Percentiles rank a stretch among this genome's conserved stretches.
phyloP scores from a whole-genome alignment of 1,284 basidiomycete genomes.

The Ganoderma lucidum region DNA sequence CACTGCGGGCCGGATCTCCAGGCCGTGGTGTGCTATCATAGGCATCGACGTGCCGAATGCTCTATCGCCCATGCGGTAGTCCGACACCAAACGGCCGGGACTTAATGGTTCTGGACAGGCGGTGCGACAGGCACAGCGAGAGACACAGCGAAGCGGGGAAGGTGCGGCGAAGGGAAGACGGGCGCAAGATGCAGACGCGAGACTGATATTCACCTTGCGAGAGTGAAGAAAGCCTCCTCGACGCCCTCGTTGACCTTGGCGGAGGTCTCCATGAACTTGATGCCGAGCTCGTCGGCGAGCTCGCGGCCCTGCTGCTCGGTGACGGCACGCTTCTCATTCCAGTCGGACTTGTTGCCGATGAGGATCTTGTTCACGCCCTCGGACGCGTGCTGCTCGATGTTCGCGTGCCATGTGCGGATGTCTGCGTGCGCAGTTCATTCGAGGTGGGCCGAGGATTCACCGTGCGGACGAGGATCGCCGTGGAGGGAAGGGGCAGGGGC shows the following conservation, averaged over 20 bases:
- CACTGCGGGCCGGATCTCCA: background rate
- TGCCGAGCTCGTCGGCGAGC: slow-evolving; percentile 88
- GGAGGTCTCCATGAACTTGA: slow-evolving; percentile 98
- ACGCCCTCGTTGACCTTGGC: slow-evolving; percentile 98
- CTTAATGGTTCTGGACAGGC: background rate
- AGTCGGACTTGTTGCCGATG: slow-evolving; percentile 99
- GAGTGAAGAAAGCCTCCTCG: slow-evolving; percentile 98
- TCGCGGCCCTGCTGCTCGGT: slow-evolving; percentile 86
- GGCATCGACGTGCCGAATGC: background rate
- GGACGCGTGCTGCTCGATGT: slow-evolving; percentile 99
- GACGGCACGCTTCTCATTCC: slow-evolving; percentile 96
- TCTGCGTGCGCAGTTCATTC: slow-evolving; percentile 57
- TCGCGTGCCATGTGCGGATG: slow-evolving; percentile 98
- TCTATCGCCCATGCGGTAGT: background rate
- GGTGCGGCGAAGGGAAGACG: background rate
- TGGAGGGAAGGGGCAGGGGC: background rate
- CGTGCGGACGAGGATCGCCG: background rate
- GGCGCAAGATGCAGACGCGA: background rate
- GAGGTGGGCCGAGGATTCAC: background rate
- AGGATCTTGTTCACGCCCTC: slow-evolving; percentile 99
- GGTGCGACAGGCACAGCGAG: background rate
- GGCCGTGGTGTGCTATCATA: background rate
- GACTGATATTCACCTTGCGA: slow-evolving; percentile 82
- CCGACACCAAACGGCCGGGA: background rate
- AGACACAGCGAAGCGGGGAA: background rate